phyloP scores from a whole-genome alignment of 805 yeast genomes.

The Candida yuanshanica region DNA sequence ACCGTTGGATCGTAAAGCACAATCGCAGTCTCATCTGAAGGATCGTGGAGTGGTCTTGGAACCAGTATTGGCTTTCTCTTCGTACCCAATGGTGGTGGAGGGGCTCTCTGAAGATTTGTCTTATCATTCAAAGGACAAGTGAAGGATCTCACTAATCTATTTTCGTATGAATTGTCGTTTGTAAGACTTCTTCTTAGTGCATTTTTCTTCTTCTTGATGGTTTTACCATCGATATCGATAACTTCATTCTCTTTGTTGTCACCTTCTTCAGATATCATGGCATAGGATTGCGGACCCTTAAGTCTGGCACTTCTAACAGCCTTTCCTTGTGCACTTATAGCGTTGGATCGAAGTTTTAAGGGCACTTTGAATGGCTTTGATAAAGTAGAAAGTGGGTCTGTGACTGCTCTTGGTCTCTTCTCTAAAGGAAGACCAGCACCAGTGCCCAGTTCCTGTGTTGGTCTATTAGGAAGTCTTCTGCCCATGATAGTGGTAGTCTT shows the following conservation, averaged over 20 bases:
- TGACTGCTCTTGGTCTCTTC: conserved; percentile 47
- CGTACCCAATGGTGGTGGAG: conserved; percentile 86
- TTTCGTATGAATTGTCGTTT: conserved; percentile 34
- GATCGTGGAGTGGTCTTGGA: conserved; percentile 95
- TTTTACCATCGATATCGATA: conserved; percentile 27
- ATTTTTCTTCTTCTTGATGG: conserved; percentile 38
- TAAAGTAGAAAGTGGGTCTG: conserved; percentile 47
- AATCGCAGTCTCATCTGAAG: conserved; percentile 86
- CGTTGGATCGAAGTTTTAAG: conserved; percentile 29
- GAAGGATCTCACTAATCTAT: conserved; percentile 43
- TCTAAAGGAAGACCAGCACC: conserved; percentile 64
- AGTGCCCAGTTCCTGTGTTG: conserved; percentile 49
- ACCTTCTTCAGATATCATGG: conserved; percentile 28
- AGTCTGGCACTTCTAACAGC: conserved; percentile 27
- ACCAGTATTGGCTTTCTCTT: conserved; percentile 60
- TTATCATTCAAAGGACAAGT: conserved; percentile 51
- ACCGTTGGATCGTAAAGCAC: conserved; percentile 94
- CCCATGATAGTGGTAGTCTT: conserved; percentile 23
- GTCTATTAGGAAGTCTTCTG: conserved; percentile 35
- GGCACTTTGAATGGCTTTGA: conserved; percentile 70
- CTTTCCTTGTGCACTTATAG: conserved; percentile 16
- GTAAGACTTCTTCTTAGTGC: conserved; percentile 51
- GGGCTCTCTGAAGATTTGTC: conserved; percentile 22
- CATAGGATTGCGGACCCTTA: conserved; percentile 35
- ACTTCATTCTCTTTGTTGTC: conserved; percentile 31